Percentiles rank a stretch among this genome's conserved stretches.
phyloP scores from a whole-genome alignment of 129 eudicot genomes.

The Artemisia annua region DNA sequence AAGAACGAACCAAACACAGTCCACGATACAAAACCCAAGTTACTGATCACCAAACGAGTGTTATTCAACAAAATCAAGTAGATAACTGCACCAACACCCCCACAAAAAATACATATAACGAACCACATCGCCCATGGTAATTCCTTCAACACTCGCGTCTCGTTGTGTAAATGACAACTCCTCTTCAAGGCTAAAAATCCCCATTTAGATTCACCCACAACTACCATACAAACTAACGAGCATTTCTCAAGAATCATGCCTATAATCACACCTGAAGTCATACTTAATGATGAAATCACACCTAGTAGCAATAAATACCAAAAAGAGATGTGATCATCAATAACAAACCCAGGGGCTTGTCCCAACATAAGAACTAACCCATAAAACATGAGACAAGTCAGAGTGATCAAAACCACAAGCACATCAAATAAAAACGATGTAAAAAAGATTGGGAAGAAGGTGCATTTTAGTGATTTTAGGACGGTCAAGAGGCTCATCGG shows the following conservation, averaged over 20 bases:
- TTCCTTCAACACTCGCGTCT: no score
- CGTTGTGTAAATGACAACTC: slow-evolving; percentile 37
- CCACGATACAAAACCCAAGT: slow-evolving; percentile 22
- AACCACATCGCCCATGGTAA: slow-evolving; percentile 27
- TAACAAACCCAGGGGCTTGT: slow-evolving; percentile 27
- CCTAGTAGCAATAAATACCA: background rate
- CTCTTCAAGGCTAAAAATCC: slow-evolving; percentile 47
- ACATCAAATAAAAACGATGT: slow-evolving; percentile 21
- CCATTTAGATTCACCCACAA: slow-evolving; percentile 55
- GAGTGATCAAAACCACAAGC: background rate
- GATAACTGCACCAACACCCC: slow-evolving; percentile 22
- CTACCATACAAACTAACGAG: slow-evolving; percentile 41
- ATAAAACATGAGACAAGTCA: background rate
- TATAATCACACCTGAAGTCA: background rate
- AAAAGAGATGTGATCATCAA: background rate
- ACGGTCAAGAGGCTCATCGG: slow-evolving; percentile 50
- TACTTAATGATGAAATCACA: background rate
- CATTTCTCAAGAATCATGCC: slow-evolving; percentile 34
- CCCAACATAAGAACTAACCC: background rate
- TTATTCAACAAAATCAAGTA: background rate
- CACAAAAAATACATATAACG: slow-evolving; percentile 34
- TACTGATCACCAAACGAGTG: slow-evolving; percentile 20
- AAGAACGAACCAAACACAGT: slow-evolving; percentile 38
- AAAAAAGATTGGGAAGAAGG: slow-evolving; percentile 43
- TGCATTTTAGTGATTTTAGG: slow-evolving; percentile 34